Evolutionary conservation across 129 eudicot species (phyloP).

Genomic region (Chrysanthemum seticuspe): DNA sequence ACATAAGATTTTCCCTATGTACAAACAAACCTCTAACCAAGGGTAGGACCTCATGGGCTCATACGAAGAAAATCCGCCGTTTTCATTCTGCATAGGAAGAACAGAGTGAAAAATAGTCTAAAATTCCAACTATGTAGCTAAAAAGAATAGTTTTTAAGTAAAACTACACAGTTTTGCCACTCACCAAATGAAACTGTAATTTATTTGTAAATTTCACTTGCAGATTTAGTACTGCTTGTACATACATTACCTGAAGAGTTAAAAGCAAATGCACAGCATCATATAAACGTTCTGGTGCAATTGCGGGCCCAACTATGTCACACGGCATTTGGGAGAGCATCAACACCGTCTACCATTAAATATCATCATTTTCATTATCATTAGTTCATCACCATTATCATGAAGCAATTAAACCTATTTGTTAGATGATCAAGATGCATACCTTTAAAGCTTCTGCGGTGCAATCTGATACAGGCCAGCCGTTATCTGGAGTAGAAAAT

Average conservation of each 20-base stretch:
- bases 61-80: constrained; percentile 56
- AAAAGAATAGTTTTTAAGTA: too few relatives aligned
- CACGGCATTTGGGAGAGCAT: constrained; percentile 49
- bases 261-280: constrained; percentile 58
- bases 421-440: background rate
- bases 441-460: constrained; percentile 74
- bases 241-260: constrained; percentile 55
- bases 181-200: background rate
- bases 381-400: constrained; percentile 8
- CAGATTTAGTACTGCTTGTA: background rate
- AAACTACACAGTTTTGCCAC: background rate
- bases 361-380: background rate
- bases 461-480: constrained; percentile 73
- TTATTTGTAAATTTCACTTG: background rate
- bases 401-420: background rate
- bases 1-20: background rate
- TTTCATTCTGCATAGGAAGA: constrained; percentile 36
- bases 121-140: too few relatives aligned
- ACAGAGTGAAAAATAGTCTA: too few relatives aligned
- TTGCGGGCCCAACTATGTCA: constrained; percentile 52
- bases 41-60: constrained; percentile 58
- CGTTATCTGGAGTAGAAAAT: constrained; percentile 63
- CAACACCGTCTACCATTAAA: constrained; percentile 41
- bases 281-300: constrained; percentile 38
- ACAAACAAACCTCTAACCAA: constrained; percentile 54